A percentile compares a stretch with the other conserved stretches of the same genome.
phyloP scores from a whole-genome alignment of 2,329 filamentous ascomycete species.

The Fusarium zealandicum region DNA sequence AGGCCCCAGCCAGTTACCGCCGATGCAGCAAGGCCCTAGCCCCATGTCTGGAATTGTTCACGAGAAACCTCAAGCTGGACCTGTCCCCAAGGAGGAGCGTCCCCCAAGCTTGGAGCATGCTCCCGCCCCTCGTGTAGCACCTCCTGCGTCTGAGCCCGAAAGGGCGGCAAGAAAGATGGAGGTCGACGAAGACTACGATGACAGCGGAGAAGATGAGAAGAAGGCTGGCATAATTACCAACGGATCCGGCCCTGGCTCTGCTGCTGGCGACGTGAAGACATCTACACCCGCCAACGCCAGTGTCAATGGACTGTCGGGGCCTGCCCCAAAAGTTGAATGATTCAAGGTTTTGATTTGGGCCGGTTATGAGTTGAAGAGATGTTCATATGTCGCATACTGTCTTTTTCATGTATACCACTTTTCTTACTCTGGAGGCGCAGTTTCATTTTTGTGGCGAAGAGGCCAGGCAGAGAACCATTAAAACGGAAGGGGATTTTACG shows the following conservation, averaged over 20 bases:
- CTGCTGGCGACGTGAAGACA: constrained; percentile 61
- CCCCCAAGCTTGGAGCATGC: constrained; percentile 50
- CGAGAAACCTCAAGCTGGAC: constrained; percentile 51
- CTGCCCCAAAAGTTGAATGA: constrained; percentile 57
- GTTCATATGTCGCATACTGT: constrained; percentile 32
- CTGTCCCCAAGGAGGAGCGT: constrained; percentile 65
- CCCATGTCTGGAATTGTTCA: constrained; percentile 62
- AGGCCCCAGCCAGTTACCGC: constrained; percentile 62
- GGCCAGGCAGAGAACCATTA: constrained; percentile 27
- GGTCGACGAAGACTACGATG: constrained; percentile 96
- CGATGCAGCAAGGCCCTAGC: constrained; percentile 67
- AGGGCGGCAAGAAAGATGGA: constrained; percentile 92
- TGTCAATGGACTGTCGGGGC: constrained; percentile 53
- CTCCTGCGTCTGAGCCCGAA: constrained; percentile 71
- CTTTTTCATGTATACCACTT: constrained; percentile 37
- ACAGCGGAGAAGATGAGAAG: constrained; percentile 87
- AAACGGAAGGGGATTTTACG: constrained; percentile 26
- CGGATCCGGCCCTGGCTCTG: constrained; percentile 55
- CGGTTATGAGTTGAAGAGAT: constrained; percentile 39
- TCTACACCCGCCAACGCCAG: constrained; percentile 55
- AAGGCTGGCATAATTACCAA: constrained; percentile 57
- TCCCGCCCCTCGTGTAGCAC: constrained; percentile 54
- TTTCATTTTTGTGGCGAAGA: constrained; percentile 33
- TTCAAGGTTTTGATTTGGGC: constrained; percentile 31
- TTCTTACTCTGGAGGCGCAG: constrained; percentile 18